Base-by-base conservation (phyloP, 2,329 filamentous ascomycete species). In the Phialocephala sp. region DNA sequence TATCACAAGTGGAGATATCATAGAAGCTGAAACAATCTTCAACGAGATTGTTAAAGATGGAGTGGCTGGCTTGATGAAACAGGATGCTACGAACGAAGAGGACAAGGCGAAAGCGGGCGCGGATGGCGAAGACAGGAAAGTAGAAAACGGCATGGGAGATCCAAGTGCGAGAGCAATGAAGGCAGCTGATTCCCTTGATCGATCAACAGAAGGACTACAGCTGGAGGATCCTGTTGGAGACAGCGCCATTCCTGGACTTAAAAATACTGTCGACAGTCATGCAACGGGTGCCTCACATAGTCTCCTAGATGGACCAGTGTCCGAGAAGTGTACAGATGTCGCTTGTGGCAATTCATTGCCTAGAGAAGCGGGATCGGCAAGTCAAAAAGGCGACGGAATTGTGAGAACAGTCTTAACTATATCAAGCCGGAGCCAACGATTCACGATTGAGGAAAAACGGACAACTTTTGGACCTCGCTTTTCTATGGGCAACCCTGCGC, bases 151-250 rank as follows among this genome's bases (percentile, higher is more conserved):
- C 32, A 35, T 50, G n/a, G 59, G 70, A 39, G 85, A 87, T 70
- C 84, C 84, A 54, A 83, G 81, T 64, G 81, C 80, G 24, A 80
- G 78, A 70, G 85, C 85, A 41, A 88, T 88, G 84, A 80, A 83
- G 71, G 85, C 85, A 18, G 86, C 86, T 8, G 86, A 88, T 63
- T 83, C 82, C 2, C 79, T 89, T 43, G 84, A 89, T 71, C 80
- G 80, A 62, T 78, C 85, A 68, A 88, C 85, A 0, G 84, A 82
- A 82, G 77, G 24, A 75, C 15, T 57, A 57, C 35, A 57, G 35
- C 36, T 5, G 56, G 32, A 59, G 14, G 41, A 63, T 18, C 32
- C 15, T 22, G 32, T 37, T 36, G 50, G 14, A 41, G 24, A 15
- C n/a, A 9, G 3, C 14, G 14, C 24, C 14, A 8, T 8, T 32